A percentile compares a stretch with the other conserved stretches of the same genome.
phyloP scores from a whole-genome alignment of 768 basidiomycete species.

The Tylopilus cervinicoccineus region DNA sequence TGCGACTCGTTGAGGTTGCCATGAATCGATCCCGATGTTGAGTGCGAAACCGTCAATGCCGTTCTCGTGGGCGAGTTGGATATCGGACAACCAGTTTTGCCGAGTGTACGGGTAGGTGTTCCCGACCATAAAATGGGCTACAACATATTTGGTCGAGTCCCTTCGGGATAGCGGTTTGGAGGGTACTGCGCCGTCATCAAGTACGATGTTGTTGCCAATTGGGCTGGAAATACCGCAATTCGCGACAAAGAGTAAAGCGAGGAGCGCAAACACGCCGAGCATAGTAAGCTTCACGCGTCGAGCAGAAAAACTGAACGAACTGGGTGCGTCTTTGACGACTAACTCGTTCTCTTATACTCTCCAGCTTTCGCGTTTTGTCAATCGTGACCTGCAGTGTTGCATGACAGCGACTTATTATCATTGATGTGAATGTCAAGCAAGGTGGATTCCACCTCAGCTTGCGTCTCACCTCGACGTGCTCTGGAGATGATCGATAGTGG shows the following conservation, averaged over 20 bases:
- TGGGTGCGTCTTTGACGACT: background rate
- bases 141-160: conserved; percentile 40
- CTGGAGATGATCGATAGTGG: background rate
- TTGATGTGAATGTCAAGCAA: background rate
- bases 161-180: conserved; percentile 6
- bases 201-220: conserved; percentile 3
- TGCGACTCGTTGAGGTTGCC: conserved; percentile 58
- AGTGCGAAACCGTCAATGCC: conserved; percentile 71
- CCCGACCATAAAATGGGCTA: conserved; percentile 59
- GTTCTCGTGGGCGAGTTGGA: conserved; percentile 48
- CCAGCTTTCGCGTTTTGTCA: background rate
- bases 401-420: background rate
- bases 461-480: background rate
- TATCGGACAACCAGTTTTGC: conserved; percentile 44
- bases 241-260: conserved; percentile 10
- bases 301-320: conserved; percentile 4
- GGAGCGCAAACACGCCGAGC: conserved; percentile 8
- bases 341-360: conserved; percentile 9
- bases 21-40: conserved; percentile 61
- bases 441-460: background rate
- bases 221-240: conserved; percentile 13
- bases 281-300: conserved; percentile 17
- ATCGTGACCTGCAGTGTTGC: background rate
- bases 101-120: conserved; percentile 60
- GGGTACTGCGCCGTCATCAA: background rate